A percentile compares a stretch with the other conserved stretches of the same genome.
These are phyloP conservation scores for Hyaloscypha variabilis DNA, from an alignment of 495 filamentous ascomycete species.

Conservation along the genomic window DNA sequence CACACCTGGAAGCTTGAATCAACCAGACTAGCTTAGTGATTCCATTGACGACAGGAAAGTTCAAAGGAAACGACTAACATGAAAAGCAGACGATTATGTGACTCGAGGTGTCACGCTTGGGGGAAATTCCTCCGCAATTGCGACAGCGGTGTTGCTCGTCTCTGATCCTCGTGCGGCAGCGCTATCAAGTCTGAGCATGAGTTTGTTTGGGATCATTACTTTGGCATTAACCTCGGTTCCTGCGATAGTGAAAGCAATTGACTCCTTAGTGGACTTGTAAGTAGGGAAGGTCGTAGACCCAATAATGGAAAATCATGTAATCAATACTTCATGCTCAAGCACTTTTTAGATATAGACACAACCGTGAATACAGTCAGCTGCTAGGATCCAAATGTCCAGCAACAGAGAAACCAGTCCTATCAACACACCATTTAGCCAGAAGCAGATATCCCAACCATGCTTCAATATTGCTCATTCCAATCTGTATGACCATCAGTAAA, in stretches of 20 bases:
- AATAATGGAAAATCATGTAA: not conserved
- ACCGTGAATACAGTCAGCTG: not conserved
- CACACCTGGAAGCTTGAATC: not conserved
- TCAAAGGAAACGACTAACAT: conserved; percentile 17
- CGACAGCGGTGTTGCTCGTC: conserved; percentile 51
- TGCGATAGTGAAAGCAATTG: conserved; percentile 38
- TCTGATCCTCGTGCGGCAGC: conserved; percentile 57
- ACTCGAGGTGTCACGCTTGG: conserved; percentile 57
- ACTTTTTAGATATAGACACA: conserved; percentile 10
- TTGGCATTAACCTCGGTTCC: conserved; percentile 54
- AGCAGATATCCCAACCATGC: not conserved
- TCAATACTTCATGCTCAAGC: not conserved
- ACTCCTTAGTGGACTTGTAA: conserved; percentile 43
- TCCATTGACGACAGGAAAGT: not conserved
- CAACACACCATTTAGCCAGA: conserved; percentile 1
- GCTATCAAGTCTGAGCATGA: conserved; percentile 55
- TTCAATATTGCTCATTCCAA: conserved; percentile 12
- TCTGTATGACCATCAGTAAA: conserved; percentile 7
- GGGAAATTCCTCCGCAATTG: conserved; percentile 55
- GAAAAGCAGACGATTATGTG: conserved; percentile 54
- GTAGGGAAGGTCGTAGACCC: not conserved
- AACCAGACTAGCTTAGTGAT: not conserved
- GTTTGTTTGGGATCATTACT: conserved; percentile 55
- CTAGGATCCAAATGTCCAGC: conserved; percentile 4
- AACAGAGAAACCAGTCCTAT: conserved; percentile 13